Percentiles rank a stretch among this genome's conserved stretches.
phyloP scores from a whole-genome alignment of 345 rosid species.

The Garcia nutans region DNA sequence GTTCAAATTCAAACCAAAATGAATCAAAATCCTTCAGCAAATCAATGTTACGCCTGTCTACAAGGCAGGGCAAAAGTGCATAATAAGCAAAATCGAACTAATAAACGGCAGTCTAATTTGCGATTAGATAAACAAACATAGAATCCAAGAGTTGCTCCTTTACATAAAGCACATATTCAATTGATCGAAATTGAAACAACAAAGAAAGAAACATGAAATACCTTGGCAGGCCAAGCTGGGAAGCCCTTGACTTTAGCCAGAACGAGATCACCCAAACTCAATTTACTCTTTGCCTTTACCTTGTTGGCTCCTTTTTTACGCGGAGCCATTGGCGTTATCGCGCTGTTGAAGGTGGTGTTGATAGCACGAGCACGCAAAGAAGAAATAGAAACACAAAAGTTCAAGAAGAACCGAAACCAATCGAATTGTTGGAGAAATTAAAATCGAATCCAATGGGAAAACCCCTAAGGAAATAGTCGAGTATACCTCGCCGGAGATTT shows the following conservation, averaged over 20 bases:
- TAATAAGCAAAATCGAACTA: neutral
- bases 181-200: neutral
- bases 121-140: neutral
- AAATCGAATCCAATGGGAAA: conserved; percentile 8
- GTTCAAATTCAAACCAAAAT: neutral
- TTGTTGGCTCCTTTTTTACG: conserved; percentile 78
- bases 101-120: neutral
- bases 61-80: neutral
- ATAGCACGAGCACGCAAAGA: neutral
- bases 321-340: conserved; percentile 56
- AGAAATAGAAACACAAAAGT: neutral
- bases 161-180: neutral
- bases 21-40: neutral
- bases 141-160: neutral
- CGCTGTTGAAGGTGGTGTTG: neutral
- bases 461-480: conserved; percentile 3
- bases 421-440: neutral
- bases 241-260: conserved; percentile 97
- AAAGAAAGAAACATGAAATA: conserved; percentile 17
- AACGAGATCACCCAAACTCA: conserved; percentile 92
- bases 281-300: conserved; percentile 47
- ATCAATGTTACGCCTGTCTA: neutral
- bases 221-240: conserved; percentile 99
- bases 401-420: conserved; percentile 8
- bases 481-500: conserved; percentile 24